phyloP scores from a whole-genome alignment of 2,329 filamentous ascomycete species.

The Tolypocladium paradoxum region DNA sequence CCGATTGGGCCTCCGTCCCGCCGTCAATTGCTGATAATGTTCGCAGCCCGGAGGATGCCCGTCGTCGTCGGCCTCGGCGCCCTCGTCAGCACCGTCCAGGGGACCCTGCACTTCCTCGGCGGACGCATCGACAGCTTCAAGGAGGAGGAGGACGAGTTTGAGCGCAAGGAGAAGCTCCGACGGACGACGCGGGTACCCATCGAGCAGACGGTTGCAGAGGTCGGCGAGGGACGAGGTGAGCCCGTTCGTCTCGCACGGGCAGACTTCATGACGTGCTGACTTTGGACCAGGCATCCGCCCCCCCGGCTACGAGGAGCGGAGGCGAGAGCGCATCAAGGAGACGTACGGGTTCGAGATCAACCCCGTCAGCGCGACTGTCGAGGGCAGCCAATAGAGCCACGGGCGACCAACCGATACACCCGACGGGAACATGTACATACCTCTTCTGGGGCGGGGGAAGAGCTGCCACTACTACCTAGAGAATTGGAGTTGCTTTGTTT shows the following conservation, averaged over 20 bases:
- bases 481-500: conserved; percentile 27
- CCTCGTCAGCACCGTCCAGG: conserved; percentile 44
- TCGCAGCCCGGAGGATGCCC: conserved; percentile 45
- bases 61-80: conserved; percentile 58
- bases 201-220: conserved; percentile 67
- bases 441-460: conserved; percentile 21
- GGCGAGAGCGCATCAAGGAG: conserved; percentile 70
- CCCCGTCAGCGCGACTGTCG: conserved; percentile 43
- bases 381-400: conserved; percentile 27
- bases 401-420: conserved; percentile 6
- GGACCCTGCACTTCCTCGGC: conserved; percentile 58
- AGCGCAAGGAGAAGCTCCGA: conserved; percentile 63
- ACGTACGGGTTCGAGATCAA: conserved; percentile 81
- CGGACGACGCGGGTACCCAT: conserved; percentile 63
- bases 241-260: neutral
- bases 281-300: conserved; percentile 57
- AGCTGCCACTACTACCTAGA: conserved; percentile 27
- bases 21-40: neutral
- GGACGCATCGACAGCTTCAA: conserved; percentile 43
- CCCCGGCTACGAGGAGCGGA: conserved; percentile 75
- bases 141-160: conserved; percentile 57
- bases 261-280: neutral
- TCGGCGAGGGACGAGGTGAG: conserved; percentile 82
- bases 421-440: conserved; percentile 21
- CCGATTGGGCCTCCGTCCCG: neutral